Conservation (phyloP, 306 rosid genomes). For the Astragalus membranaceus region DNA sequence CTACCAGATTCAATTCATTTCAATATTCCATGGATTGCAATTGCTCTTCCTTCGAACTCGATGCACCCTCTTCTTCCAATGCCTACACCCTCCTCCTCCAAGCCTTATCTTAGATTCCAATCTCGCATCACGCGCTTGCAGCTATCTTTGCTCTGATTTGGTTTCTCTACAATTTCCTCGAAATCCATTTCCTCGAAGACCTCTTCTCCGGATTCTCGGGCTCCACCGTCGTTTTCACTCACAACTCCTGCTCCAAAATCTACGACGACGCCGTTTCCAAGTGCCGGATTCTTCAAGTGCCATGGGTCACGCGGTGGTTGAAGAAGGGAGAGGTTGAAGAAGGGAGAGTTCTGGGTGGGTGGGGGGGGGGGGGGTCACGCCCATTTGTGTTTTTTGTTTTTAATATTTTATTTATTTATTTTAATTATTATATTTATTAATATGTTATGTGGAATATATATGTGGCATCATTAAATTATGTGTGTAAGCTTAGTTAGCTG, state of each 20-base stretch:
- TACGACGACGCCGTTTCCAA: constrained; percentile 68
- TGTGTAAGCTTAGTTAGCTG: no score
- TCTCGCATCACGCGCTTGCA: constrained; percentile 37
- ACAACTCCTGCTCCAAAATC: constrained; percentile 39
- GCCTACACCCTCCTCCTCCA: constrained; percentile 43
- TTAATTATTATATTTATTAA: no score
- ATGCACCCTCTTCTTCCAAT: background rate
- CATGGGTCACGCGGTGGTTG: no score
- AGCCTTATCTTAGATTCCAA: constrained; percentile 45
- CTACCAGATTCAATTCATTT: background rate
- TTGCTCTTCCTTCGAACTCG: background rate
- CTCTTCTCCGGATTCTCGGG: constrained; percentile 56
- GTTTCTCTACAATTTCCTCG: constrained; percentile 63
- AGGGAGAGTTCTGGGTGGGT: no score
- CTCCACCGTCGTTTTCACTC: constrained; percentile 37
- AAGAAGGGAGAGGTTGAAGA: no score
- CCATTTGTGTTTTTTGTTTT: no score
- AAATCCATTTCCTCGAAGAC: constrained; percentile 59
- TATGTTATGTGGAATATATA: no score
- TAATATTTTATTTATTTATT: no score
- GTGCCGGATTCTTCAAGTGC: constrained; percentile 68
- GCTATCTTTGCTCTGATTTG: background rate
- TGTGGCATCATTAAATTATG: no score
- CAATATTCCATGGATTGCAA: constrained; percentile 15
- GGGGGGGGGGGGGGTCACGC: no score